Evolutionary conservation across 208 protist species (phyloP), one percentile per base, ranked within the genome.

Genomic region (Crithidia brevicula): DNA sequence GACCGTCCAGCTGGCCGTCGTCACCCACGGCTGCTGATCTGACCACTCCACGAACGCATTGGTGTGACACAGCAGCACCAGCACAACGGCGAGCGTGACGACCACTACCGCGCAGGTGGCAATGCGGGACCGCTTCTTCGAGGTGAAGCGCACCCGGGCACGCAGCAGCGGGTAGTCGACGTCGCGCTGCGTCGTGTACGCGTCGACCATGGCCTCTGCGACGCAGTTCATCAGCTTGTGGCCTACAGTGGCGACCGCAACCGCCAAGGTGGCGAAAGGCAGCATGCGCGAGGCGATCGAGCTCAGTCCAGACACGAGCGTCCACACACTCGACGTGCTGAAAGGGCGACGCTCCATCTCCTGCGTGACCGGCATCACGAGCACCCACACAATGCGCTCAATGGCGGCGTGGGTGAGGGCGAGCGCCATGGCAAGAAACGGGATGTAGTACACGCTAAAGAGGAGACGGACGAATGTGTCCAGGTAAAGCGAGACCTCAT

Each of bases 371-470:
- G 91, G 91, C 51, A 94, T 75, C 36, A 96, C 82, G 23, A 94
- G 76, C 27, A 91, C 81, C 86, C 88, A 96, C 30, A 94, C 91
- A 61, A 96, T 81, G 20, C 84, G 83, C 79, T 92, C 74, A 57
- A 96, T 77, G 5, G 76, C 86, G 54, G 85, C 91, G 68, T 96
- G 91, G 28, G 91, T 96, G 30, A 92, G 60, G 7, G 88, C 82
- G 22, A 93, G 15, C 33, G 86, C 69, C 23, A 94, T 64, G 2
- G 70, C 78, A 2, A 96, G 72, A 38, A 76, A 67, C 20, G 91
- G 86, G 31, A 96, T 66, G 71, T 94, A 88, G 71, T 93, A 96
- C 13, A 91, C 25, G 27, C 75, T 74, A 66, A 96, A 93, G 27
- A 93, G 47, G 15, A 79, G 68, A 9, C 91, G 87, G 8, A 94